phyloP scores from a whole-genome alignment of 306 rosid species.

The Geum urbanum region DNA sequence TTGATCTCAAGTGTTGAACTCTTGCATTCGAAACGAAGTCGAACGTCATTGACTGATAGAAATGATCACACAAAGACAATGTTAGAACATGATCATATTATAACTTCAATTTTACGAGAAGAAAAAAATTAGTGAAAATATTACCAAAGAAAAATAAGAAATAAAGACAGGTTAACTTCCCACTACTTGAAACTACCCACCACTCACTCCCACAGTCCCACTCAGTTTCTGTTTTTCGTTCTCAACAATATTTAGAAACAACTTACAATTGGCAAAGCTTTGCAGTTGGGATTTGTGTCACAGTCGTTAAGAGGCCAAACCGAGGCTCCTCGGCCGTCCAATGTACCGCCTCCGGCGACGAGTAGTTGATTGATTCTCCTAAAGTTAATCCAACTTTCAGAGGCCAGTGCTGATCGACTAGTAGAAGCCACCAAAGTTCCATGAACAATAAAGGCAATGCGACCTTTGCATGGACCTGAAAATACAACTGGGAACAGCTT shows the following conservation, averaged over 20 bases:
- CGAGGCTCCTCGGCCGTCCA: constrained; percentile 50
- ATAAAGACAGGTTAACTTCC: background rate
- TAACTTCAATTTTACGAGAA: too few species aligned
- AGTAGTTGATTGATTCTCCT: constrained; percentile 26
- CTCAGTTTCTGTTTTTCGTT: too few species aligned
- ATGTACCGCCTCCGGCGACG: constrained; percentile 45
- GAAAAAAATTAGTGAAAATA: too few species aligned
- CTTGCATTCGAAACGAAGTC: constrained; percentile 42
- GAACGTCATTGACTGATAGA: constrained; percentile 43
- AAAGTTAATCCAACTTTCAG: constrained; percentile 49
- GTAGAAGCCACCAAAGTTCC: constrained; percentile 46
- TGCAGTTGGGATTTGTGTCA: constrained; percentile 21
- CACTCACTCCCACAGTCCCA: background rate
- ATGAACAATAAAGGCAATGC: constrained; percentile 26
- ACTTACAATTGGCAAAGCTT: constrained; percentile 36
- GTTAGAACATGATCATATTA: background rate
- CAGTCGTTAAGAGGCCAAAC: constrained; percentile 48
- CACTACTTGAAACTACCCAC: background rate
- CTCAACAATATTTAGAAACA: background rate
- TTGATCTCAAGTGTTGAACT: constrained; percentile 39
- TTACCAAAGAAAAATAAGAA: background rate
- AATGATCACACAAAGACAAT: background rate
- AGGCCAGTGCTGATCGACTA: constrained; percentile 10
- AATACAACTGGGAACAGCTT: constrained; percentile 32
- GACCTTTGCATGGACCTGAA: constrained; percentile 50